Evolutionary conservation across 306 rosid genomes (phyloP).

Genomic region (Senna tora): DNA sequence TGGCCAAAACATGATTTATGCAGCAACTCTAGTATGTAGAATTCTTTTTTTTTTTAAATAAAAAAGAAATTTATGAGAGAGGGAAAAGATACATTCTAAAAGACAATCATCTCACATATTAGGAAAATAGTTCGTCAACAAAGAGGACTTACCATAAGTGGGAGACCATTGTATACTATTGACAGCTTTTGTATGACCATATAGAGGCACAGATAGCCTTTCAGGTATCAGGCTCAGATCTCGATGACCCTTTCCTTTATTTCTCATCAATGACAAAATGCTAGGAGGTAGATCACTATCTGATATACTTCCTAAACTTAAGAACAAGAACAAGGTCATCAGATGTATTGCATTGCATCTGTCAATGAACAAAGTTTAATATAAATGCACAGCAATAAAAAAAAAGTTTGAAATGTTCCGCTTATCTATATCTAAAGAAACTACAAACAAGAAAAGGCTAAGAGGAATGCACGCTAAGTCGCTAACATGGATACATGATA

Average conservation of each 20-base stretch:
- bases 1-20: neutral
- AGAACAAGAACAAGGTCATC: constrained; percentile 35
- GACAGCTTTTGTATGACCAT: constrained; percentile 69
- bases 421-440: constrained; percentile 15
- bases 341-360: neutral
- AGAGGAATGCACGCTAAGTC: neutral
- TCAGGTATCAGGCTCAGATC: constrained; percentile 45
- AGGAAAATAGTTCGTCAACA: constrained; percentile 24
- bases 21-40: constrained; percentile 7
- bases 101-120: constrained; percentile 10
- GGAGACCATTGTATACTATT: constrained; percentile 85
- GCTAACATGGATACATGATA: neutral
- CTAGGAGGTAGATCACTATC: constrained; percentile 58
- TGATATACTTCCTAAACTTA: constrained; percentile 62
- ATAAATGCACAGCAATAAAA: constrained; percentile 13
- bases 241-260: constrained; percentile 45
- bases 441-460: constrained; percentile 7
- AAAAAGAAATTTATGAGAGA: too few relatives aligned
- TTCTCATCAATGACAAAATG: constrained; percentile 59
- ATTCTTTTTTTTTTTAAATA: too few relatives aligned
- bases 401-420: constrained; percentile 17
- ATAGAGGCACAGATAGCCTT: constrained; percentile 52
- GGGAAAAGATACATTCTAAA: too few relatives aligned
- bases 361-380: constrained; percentile 15
- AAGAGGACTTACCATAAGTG: constrained; percentile 58